phyloP scores from a whole-genome alignment of 1,284 basidiomycete genomes.

The Pseudozyma sp. region DNA sequence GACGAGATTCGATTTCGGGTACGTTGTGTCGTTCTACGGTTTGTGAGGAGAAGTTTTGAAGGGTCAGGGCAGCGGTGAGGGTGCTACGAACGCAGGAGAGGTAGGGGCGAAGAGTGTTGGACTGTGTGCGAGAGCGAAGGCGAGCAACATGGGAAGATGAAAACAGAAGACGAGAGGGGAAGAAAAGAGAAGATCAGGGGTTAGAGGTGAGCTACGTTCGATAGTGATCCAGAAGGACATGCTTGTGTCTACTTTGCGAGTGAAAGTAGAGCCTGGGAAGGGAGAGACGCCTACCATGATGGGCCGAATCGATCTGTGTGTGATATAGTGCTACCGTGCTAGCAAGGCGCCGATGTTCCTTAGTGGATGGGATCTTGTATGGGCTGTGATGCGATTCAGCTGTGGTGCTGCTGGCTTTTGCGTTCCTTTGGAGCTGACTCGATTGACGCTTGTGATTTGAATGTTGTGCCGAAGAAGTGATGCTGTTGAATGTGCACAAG shows the following conservation, averaged over 20 bases:
- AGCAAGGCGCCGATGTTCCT: too few relatives aligned
- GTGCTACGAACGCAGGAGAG: slow-evolving; percentile 94
- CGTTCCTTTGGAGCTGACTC: too few relatives aligned
- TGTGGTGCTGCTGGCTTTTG: too few relatives aligned
- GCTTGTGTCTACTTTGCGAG: not conserved
- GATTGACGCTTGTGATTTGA: too few relatives aligned
- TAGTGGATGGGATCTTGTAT: too few relatives aligned
- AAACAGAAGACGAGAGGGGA: not conserved
- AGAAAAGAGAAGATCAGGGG: not conserved
- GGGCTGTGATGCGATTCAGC: too few relatives aligned
- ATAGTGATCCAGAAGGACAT: too few relatives aligned
- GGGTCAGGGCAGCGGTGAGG: slow-evolving; percentile 93
- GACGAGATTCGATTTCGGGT: slow-evolving; percentile 73
- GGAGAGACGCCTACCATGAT: slow-evolving; percentile 6
- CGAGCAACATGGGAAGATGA: not conserved
- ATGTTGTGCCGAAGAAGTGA: too few relatives aligned
- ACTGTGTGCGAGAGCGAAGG: slow-evolving; percentile 60
- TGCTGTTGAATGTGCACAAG: too few relatives aligned
- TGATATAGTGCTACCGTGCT: too few relatives aligned
- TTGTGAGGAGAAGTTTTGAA: slow-evolving; percentile 98
- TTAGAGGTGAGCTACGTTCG: not conserved
- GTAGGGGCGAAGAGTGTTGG: slow-evolving; percentile 86
- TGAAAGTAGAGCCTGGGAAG: not conserved
- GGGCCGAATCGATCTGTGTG: too few relatives aligned
- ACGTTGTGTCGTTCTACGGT: slow-evolving; percentile 74